Base-by-base conservation (phyloP, 768 basidiomycete species). In the Hysterangium stoloniferum region DNA sequence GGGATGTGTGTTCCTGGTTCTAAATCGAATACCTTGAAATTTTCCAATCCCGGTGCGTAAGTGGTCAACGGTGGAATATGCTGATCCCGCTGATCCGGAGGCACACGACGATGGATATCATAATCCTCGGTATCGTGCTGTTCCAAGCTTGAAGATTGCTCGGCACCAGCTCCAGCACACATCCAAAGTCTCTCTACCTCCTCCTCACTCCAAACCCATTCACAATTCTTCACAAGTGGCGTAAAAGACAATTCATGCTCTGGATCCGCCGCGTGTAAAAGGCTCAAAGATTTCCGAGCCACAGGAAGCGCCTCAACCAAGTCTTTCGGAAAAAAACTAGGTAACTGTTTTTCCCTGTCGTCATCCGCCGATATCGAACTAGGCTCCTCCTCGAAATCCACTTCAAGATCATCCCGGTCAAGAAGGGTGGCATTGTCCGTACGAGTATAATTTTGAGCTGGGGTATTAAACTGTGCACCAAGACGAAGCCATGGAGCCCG, bases 251-350 rank as follows among this genome's bases (percentile, higher is more conserved):
- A 86, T 0, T 72, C 71, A 58, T 88, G 84, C 41, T 79, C 74
- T 0, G 85, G 80, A 52, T 78, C 69, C 3, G 87, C 86, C 8
- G 72, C 73, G 42, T 71, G 71, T 0, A 91, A 71, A 3, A 92
- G 65, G 25, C 74, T 70, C 8, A 91, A 64, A 0, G 89, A 90
- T 57, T 77, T 82, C 54, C 77, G 78, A 1, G 86, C 86, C 3
- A 77, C 75, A 11, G 78, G 74, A 3, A 91, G 64, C 6, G 77
- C 69, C 38, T 73, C 68, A 6, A 75, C 65, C 25, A 84, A 62
- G 11, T 68, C 68, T 4, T 57, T 55, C 3, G 77, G 74, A 52
- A 91, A 76, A 63, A 92, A 91, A 4, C 64, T 63, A 0, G 89
- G 88, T 56, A 80, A 82, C 6, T 34, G 31, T n/a, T 54, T 57